Percentiles rank a stretch among this genome's conserved stretches.
These are phyloP conservation scores for Schwanniomyces polymorphus DNA, from an alignment of 805 yeast genomes.

Conservation along the genomic window DNA sequence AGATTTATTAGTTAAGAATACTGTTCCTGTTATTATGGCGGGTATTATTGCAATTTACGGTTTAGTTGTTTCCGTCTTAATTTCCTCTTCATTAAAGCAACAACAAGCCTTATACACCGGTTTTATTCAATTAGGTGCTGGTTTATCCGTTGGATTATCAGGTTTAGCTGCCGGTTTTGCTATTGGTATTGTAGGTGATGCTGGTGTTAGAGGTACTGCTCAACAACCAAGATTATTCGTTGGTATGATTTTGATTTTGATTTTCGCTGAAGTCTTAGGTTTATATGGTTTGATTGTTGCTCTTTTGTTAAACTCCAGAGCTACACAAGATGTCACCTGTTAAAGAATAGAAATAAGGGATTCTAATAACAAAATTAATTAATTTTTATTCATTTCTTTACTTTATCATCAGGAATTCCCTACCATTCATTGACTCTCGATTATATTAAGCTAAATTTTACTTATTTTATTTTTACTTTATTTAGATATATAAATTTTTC, in stretches of 20 bases:
- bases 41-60: slow-evolving; percentile 99
- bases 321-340: slow-evolving; percentile 87
- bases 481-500: background rate
- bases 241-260: slow-evolving; percentile 96
- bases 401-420: background rate
- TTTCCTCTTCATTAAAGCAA: slow-evolving; percentile 85
- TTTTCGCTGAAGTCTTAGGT: slow-evolving; percentile 99
- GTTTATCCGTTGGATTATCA: slow-evolving; percentile 93
- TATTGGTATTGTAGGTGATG: slow-evolving; percentile 99
- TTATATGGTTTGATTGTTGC: slow-evolving; percentile 98
- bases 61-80: slow-evolving; percentile 91
- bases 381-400: slow-evolving; percentile 5
- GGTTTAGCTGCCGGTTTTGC: slow-evolving; percentile 99
- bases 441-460: background rate
- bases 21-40: slow-evolving; percentile 98
- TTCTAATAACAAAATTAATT: slow-evolving; percentile 1
- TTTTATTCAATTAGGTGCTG: slow-evolving; percentile 97
- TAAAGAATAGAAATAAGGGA: slow-evolving; percentile 30
- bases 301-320: slow-evolving; percentile 94
- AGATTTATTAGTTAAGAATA: slow-evolving; percentile 87
- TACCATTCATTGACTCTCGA: background rate
- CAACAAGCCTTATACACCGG: slow-evolving; percentile 94
- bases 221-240: slow-evolving; percentile 98
- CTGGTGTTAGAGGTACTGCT: slow-evolving; percentile 98
- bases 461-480: background rate